Percentiles rank a stretch among this genome's conserved stretches.
phyloP scores from a whole-genome alignment of 768 basidiomycete genomes.

The Paxillus involutus region DNA sequence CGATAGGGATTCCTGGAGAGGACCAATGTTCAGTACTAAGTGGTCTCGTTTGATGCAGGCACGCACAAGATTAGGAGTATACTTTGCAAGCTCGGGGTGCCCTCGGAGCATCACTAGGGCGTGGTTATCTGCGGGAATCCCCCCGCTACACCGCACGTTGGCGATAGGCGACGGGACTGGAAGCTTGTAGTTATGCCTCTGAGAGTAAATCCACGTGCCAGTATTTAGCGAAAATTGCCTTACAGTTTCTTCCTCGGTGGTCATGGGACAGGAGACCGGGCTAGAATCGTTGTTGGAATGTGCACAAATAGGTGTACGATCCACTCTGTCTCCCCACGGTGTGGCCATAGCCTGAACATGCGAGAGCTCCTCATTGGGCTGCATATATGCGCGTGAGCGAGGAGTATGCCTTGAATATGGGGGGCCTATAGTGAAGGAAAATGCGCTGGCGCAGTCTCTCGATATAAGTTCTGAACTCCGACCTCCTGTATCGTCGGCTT shows the following conservation, averaged over 20 bases:
- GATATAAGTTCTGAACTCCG: background rate
- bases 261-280: background rate
- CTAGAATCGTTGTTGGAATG: background rate
- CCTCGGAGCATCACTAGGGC: background rate
- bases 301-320: background rate
- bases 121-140: background rate
- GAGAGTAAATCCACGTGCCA: conserved; percentile 1
- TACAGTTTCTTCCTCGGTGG: background rate
- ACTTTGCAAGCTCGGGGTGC: too few species aligned
- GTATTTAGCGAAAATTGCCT: background rate
- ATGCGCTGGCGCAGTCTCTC: conserved; percentile 5
- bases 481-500: background rate
- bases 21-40: too few species aligned
- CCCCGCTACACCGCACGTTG: background rate
- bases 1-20: background rate
- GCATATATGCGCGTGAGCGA: conserved; percentile 24
- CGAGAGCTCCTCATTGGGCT: background rate
- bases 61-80: too few species aligned
- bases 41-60: too few species aligned
- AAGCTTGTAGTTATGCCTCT: background rate
- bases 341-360: background rate
- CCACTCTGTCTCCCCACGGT: background rate
- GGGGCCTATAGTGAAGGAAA: background rate
- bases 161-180: background rate
- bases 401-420: background rate